Evolutionary conservation across 2,329 filamentous ascomycete species (phyloP).

Genomic region (Monosporascus sp.): DNA sequence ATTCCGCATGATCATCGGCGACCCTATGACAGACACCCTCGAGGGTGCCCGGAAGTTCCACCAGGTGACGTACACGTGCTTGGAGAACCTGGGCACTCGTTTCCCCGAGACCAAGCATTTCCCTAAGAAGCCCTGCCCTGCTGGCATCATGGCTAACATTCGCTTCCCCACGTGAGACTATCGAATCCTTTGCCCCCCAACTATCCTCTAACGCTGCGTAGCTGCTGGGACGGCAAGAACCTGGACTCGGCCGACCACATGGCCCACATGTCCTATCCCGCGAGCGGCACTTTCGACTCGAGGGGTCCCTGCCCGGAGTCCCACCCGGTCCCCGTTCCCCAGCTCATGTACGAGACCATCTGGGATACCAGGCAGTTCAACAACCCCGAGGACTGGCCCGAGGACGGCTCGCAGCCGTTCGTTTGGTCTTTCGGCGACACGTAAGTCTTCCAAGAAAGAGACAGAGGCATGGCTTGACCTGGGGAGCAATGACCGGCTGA

Average conservation of each 20-base stretch:
- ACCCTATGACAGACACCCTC: slow-evolving; percentile 27
- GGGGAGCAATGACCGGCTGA: too few species aligned
- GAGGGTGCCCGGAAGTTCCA: slow-evolving; percentile 28
- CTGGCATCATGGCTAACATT: slow-evolving; percentile 31
- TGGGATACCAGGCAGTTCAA: slow-evolving; percentile 34
- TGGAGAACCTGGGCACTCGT: slow-evolving; percentile 28
- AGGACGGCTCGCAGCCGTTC: slow-evolving; percentile 31
- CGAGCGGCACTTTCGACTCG: slow-evolving; percentile 28
- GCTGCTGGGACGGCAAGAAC: slow-evolving; percentile 42
- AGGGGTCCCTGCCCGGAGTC: slow-evolving; percentile 31
- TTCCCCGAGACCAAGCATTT: slow-evolving; percentile 29
- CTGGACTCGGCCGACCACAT: slow-evolving; percentile 38
- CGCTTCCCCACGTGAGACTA: slow-evolving; percentile 31
- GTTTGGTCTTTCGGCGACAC: slow-evolving; percentile 26
- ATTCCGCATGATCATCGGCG: slow-evolving; percentile 43
- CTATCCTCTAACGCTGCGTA: slow-evolving; percentile 29
- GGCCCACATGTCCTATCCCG: slow-evolving; percentile 37
- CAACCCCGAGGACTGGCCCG: slow-evolving; percentile 31
- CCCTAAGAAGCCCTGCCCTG: slow-evolving; percentile 23
- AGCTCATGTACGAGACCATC: slow-evolving; percentile 34
- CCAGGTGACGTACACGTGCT: slow-evolving; percentile 35
- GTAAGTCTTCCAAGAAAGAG: slow-evolving; percentile 7
- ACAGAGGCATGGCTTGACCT: background rate
- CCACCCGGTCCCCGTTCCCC: slow-evolving; percentile 34
- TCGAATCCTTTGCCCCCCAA: slow-evolving; percentile 6